A percentile compares a stretch with the other conserved stretches of the same genome.
These are phyloP conservation scores for Eucalyptus regnans DNA, from an alignment of 345 rosid genomes.

Conservation along the genomic window DNA sequence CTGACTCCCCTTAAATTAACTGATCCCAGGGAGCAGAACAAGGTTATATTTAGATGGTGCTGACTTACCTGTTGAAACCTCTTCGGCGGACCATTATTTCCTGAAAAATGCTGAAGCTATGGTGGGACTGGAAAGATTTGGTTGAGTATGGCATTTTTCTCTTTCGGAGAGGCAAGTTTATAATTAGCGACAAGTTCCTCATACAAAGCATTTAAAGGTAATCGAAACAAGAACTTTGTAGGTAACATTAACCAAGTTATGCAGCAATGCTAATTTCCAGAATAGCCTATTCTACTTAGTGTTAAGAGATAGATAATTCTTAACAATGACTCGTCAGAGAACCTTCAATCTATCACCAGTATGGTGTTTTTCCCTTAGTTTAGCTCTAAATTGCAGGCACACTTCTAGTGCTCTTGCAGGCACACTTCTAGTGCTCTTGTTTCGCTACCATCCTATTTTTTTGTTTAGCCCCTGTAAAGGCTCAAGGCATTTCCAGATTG, in stretches of 20 bases:
- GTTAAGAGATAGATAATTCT: neutral
- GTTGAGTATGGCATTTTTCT: neutral
- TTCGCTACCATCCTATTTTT: neutral
- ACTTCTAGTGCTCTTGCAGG: neutral
- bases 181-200: neutral
- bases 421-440: neutral
- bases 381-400: neutral
- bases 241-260: neutral
- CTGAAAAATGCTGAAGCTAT: neutral
- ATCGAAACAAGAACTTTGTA: neutral
- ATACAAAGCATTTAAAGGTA: neutral
- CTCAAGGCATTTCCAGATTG: neutral
- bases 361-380: neutral
- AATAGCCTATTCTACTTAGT: neutral
- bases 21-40: neutral
- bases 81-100: neutral
- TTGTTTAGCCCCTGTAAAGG: neutral
- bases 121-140: neutral
- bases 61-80: neutral
- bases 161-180: neutral
- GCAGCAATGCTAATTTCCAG: neutral
- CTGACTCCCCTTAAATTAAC: neutral
- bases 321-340: neutral
- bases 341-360: neutral
- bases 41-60: neutral